Percentiles rank a stretch among this genome's conserved stretches.
phyloP scores from a whole-genome alignment of 2,329 filamentous ascomycete genomes.

The Cytospora piceae region DNA sequence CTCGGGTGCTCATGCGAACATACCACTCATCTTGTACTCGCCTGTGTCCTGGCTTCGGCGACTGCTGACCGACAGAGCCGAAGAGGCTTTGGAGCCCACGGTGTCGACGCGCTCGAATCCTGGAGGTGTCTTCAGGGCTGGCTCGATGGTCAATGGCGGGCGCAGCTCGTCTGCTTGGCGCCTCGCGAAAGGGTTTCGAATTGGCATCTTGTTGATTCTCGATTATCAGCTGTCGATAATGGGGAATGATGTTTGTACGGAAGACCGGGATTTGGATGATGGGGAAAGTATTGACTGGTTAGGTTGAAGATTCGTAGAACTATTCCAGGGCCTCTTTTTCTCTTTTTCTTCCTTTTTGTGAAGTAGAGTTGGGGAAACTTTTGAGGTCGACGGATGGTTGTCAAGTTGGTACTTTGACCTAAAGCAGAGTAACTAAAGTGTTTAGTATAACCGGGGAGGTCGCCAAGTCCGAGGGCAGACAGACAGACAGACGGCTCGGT shows the following conservation, averaged over 20 bases:
- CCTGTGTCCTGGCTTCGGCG: constrained; percentile 65
- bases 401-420: too few species aligned
- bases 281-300: background rate
- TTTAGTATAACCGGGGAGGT: background rate
- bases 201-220: constrained; percentile 57
- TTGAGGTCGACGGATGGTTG: too few species aligned
- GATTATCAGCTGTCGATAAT: background rate
- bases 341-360: background rate
- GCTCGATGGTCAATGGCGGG: constrained; percentile 43
- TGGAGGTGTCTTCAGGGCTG: constrained; percentile 43
- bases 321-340: background rate
- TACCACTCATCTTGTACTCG: constrained; percentile 83
- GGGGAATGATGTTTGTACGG: background rate
- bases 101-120: constrained; percentile 67
- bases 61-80: constrained; percentile 61
- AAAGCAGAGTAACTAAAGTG: background rate
- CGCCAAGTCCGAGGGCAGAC: background rate
- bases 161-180: constrained; percentile 57
- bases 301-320: background rate
- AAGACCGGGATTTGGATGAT: constrained; percentile 16
- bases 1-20: constrained; percentile 38
- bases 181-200: constrained; percentile 73
- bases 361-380: background rate
- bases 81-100: constrained; percentile 64
- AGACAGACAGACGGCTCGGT: background rate